Evolutionary conservation across 345 rosid genomes (phyloP).

Genomic region (Garcia nutans): DNA sequence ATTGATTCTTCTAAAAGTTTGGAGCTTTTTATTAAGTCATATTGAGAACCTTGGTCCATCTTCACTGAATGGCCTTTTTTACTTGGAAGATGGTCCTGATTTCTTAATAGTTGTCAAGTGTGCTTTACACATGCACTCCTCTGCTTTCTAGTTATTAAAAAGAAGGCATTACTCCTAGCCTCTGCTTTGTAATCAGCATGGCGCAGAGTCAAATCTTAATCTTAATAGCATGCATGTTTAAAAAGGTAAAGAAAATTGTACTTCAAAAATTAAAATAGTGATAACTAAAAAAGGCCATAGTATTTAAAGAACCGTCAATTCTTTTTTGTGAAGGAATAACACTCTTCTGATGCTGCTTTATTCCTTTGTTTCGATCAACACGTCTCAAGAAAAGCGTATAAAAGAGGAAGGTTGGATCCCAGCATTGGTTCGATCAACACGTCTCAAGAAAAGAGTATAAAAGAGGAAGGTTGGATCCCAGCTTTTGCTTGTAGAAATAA

Average conservation of each 20-base stretch:
- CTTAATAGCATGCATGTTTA: background rate
- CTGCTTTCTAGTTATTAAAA: background rate
- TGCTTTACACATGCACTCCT: background rate
- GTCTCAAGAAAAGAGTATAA: conserved; percentile 15
- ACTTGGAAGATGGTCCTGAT: background rate
- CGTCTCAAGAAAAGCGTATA: conserved; percentile 16
- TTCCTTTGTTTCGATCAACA: background rate
- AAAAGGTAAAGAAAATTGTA: background rate
- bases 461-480: conserved; percentile 6
- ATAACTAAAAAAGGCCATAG: background rate
- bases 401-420: conserved; percentile 8
- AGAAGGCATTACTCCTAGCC: background rate
- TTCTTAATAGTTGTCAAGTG: background rate
- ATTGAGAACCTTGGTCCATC: background rate
- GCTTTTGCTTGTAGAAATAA: conserved; percentile 21
- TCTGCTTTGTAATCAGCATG: background rate
- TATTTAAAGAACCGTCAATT: conserved; percentile 3
- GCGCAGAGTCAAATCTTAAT: background rate
- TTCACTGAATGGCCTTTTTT: background rate
- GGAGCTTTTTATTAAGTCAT: background rate
- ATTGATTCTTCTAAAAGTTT: conserved; percentile 7
- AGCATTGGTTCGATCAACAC: too few species aligned
- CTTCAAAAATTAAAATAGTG: too few species aligned
- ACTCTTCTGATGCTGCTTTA: conserved; percentile 5
- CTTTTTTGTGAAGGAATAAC: background rate